Conservation (phyloP, 768 basidiomycete genomes). For the Naganishia onofrii region DNA sequence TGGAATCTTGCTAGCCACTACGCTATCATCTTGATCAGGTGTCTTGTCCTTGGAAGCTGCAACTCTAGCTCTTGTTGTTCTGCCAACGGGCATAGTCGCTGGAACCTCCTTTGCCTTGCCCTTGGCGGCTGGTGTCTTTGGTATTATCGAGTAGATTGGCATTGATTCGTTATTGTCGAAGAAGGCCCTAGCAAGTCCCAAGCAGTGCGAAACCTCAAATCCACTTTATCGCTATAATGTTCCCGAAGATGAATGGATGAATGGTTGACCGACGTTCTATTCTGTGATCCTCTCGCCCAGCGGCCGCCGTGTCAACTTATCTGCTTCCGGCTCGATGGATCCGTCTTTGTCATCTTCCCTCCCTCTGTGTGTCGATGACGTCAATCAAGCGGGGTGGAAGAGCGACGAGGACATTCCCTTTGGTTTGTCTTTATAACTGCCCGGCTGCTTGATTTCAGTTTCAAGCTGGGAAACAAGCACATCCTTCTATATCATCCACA, state of each 20-base stretch:
- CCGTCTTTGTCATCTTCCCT: not conserved
- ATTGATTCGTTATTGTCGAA: not conserved
- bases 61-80: conserved; percentile 7
- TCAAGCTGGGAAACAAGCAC: too few relatives aligned
- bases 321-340: too few relatives aligned
- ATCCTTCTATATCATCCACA: not conserved
- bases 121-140: conserved; percentile 17
- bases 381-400: not conserved
- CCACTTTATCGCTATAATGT: too few relatives aligned
- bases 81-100: not conserved
- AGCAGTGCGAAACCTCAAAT: not conserved
- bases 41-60: conserved; percentile 10
- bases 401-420: not conserved
- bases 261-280: not conserved
- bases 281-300: not conserved
- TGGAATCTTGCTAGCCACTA: not conserved
- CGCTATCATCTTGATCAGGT: not conserved
- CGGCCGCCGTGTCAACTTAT: not conserved
- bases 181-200: not conserved
- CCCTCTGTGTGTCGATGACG: not conserved
- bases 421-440: not conserved
- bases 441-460: not conserved
- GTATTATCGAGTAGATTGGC: conserved; percentile 21
- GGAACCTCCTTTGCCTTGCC: conserved; percentile 12
- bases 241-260: not conserved